Base-by-base conservation (phyloP, 116 monocot genomes). In the Phalaenopsis hybrid region DNA sequence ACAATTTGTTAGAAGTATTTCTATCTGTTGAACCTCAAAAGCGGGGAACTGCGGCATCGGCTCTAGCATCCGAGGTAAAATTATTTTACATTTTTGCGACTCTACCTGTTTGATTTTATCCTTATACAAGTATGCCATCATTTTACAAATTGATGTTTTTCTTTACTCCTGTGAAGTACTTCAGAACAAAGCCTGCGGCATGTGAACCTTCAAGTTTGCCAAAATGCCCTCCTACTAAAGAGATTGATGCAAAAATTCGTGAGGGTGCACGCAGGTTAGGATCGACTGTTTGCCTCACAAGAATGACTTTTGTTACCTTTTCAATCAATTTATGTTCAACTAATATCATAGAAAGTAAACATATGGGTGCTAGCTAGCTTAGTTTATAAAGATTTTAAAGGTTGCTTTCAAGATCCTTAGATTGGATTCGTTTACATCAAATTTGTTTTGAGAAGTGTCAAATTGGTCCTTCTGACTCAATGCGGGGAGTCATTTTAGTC, bases 1-100 rank as follows among this genome's bases (percentile, higher is more conserved):
- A 91, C 23, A 51, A 63, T 68, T 87, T 98, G 77, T 83, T 98
- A 78, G 88, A 90, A 83, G 90, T 88, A 81, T 81, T 98, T 58
- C 85, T 98, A 9, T 90, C 98, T 28, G 91, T 98, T 43, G 95
- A 98, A 65, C 95, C 98, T 79, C 86, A 92, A 49, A 95, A 90
- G 34, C 91, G 98, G 48, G 92, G 95, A 20, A 98, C 98, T 81
- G 98, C 98, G 5, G 76, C 90, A n/a, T 82, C 85, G 82, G 93
- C 98, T 75, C 88, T 98, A 81, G 80, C 79, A 72, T 95, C 92
- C 72, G 88, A 87, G 88, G 98, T 98, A 87, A 76, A 59, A 4
- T 41, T 72, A 37, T 73, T 31, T 69, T 25, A 8, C 1, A 12
- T 41, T 41, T 43, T 17, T 72, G 15, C 13, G 11, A 11, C 43